Evolutionary conservation across 2,329 filamentous ascomycete species (phyloP).

Genomic region (Acephala macrosclerotiorum): DNA sequence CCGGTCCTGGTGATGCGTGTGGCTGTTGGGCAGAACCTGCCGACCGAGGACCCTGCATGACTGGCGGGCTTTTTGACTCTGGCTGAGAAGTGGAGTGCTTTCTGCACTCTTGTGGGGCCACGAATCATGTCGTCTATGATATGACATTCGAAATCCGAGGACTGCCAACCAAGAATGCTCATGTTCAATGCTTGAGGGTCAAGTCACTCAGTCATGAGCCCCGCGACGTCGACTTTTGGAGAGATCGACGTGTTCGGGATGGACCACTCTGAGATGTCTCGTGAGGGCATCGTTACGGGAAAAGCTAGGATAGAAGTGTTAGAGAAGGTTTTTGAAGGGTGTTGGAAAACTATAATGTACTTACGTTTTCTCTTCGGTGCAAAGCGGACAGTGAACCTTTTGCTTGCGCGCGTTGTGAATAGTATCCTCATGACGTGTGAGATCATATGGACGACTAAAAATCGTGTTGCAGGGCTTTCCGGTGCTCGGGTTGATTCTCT

Average conservation of each 20-base stretch:
- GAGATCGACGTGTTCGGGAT: slow-evolving; percentile 86
- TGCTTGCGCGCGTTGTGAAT: slow-evolving; percentile 81
- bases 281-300: slow-evolving; percentile 79
- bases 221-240: slow-evolving; percentile 60
- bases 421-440: slow-evolving; percentile 95
- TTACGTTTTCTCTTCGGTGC: slow-evolving; percentile 88
- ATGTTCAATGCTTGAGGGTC: too few species aligned
- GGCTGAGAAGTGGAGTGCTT: neutral
- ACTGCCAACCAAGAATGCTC: neutral
- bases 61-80: neutral
- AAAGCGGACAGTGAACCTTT: slow-evolving; percentile 92
- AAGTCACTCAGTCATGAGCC: slow-evolving; percentile 27
- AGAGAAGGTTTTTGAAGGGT: too few species aligned
- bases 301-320: neutral
- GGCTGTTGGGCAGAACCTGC: neutral
- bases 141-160: neutral
- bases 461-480: slow-evolving; percentile 81
- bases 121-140: slow-evolving; percentile 3
- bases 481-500: neutral
- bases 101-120: neutral
- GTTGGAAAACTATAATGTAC: too few species aligned
- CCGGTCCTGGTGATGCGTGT: neutral
- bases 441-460: slow-evolving; percentile 94
- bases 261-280: slow-evolving; percentile 91
- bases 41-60: neutral